A percentile compares a stretch with the other conserved stretches of the same genome.
Evolutionary conservation across 2,329 filamentous ascomycete genomes (phyloP).

Genomic region (Aphanocladium album): DNA sequence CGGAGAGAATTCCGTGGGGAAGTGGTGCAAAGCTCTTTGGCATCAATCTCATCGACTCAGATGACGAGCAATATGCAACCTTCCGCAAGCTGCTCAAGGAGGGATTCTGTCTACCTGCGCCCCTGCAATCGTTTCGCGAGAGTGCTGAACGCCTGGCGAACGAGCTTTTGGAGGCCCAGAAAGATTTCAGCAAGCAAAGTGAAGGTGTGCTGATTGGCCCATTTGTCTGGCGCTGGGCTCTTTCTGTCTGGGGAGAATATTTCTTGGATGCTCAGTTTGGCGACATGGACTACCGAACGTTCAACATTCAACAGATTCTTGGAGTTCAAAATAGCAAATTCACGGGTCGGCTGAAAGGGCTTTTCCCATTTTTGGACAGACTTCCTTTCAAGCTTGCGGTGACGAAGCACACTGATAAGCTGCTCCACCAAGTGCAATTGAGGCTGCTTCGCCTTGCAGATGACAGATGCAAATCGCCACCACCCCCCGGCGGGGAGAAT

Average conservation of each 20-base stretch:
- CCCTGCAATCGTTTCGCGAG: background rate
- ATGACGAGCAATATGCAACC: background rate
- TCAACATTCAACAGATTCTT: constrained; percentile 6
- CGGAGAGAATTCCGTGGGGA: background rate
- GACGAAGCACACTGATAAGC: background rate
- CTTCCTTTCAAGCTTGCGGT: background rate
- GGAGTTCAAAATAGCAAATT: background rate
- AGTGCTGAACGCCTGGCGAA: background rate
- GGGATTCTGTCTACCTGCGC: background rate
- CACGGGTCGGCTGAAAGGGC: background rate
- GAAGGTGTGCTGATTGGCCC: background rate
- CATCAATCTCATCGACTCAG: constrained; percentile 5
- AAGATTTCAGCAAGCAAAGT: background rate
- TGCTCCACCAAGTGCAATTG: background rate
- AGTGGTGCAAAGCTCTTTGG: constrained; percentile 3
- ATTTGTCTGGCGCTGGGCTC: background rate
- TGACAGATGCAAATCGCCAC: background rate
- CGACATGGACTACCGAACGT: background rate
- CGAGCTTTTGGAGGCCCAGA: background rate
- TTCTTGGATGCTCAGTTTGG: constrained; percentile 2
- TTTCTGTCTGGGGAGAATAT: constrained; percentile 5
- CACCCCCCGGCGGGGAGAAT: background rate
- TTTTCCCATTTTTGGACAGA: background rate
- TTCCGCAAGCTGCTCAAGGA: constrained; percentile 3
- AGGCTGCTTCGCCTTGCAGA: background rate